Percentiles rank a stretch among this genome's conserved stretches.
These are phyloP conservation scores for Sugiyamaella lignohabitans DNA, from an alignment of 805 yeast genomes.

Conservation along the genomic window DNA sequence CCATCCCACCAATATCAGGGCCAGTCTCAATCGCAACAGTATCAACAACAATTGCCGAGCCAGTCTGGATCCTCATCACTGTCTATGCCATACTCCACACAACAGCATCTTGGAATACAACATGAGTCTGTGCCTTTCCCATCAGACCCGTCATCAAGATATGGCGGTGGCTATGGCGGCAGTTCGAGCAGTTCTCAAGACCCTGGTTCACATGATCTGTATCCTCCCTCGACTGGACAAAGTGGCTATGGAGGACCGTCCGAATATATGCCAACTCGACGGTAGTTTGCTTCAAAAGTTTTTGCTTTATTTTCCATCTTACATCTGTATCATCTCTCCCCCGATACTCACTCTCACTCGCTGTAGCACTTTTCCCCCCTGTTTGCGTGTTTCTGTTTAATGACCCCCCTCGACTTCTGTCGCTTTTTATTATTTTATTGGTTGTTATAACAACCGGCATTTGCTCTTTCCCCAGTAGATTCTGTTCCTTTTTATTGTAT, in stretches of 20 bases:
- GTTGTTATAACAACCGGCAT: too few species aligned
- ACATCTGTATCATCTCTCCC: too few species aligned
- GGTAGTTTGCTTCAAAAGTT: too few species aligned
- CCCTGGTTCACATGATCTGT: not conserved
- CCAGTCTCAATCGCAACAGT: not conserved
- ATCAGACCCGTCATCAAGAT: not conserved
- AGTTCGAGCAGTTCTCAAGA: not conserved
- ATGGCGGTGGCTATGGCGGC: not conserved
- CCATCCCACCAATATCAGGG: not conserved
- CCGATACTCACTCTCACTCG: too few species aligned
- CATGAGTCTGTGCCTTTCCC: too few species aligned
- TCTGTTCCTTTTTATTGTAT: too few species aligned
- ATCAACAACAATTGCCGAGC: not conserved
- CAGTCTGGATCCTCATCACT: not conserved
- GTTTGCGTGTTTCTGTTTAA: too few species aligned
- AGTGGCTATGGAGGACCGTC: not conserved
- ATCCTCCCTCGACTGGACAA: not conserved
- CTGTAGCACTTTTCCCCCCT: too few species aligned
- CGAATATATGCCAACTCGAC: not conserved
- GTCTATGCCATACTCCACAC: not conserved
- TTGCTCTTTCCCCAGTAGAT: too few species aligned
- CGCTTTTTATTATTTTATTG: too few species aligned
- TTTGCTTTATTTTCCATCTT: too few species aligned
- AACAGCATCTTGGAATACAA: not conserved
- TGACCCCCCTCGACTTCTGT: too few species aligned